Base-by-base conservation (phyloP, 495 filamentous ascomycete genomes). In the Filosporella fistucella region DNA sequence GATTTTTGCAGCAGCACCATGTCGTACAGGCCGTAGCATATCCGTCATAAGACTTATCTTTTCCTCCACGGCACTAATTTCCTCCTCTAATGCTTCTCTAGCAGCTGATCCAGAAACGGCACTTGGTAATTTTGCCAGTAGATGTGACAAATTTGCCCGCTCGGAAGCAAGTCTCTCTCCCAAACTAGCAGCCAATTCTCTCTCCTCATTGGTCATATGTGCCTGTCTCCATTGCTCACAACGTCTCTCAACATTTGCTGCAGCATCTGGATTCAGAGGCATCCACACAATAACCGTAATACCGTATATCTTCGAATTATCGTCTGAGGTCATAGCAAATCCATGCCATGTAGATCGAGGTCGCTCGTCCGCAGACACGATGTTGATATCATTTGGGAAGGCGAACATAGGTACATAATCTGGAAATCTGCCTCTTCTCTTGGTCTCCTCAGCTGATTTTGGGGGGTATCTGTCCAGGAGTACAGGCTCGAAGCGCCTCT, bases 401-500 rank as follows among this genome's bases (percentile, higher is more conserved):
- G 93, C 90, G 59, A 97, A 98, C 93, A 98, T 97, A 21, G 93
- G 93, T 29, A 98, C 88, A 56, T 96, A 97, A 60, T 98, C 91
- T 3, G 93, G 93, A 62, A 98, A 96, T 42, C 80, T 81, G 34
- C 88, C 90, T 58, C 93, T 82, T 59, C 85, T 77, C 59, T 86
- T 82, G 46, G 80, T 56, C 53, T 95, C 88, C 21, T 96, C 91
- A 68, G 90, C 85, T 52, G 78, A 76, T 60, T 87, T 86, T 29
- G 88, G 82, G 17, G 93, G 93, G 58, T 98, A 97, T 61, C 91
- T 76, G 62, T 98, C 93, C 22, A 98, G 77, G 14, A 98, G 68
- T 13, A 95, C 90, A 6, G 93, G 93, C 59, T 98, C 93, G 57
- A 96, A 96, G 41, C 86, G 82, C 44, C 91, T 80, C 68, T 93